phyloP scores from a whole-genome alignment of 208 protist species.

The Leptomonas seymouri region DNA sequence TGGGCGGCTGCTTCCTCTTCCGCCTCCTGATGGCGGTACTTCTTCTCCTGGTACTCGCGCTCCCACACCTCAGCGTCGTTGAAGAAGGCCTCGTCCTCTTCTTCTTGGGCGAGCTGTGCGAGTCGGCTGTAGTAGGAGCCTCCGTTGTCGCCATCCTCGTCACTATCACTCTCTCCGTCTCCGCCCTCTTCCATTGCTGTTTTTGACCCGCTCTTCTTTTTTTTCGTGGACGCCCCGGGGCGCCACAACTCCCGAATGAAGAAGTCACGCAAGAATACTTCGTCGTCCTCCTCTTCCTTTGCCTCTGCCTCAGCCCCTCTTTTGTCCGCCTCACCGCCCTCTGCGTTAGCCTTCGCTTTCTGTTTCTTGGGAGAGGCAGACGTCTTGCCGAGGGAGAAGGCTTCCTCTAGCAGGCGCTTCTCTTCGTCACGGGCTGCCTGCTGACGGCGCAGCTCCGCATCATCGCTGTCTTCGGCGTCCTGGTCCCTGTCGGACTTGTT shows the following conservation, averaged over 20 bases:
- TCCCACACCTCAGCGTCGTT: slow-evolving; percentile 86
- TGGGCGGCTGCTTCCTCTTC: slow-evolving; percentile 43
- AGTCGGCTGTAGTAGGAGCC: slow-evolving; percentile 49
- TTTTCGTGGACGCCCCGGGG: slow-evolving; percentile 17
- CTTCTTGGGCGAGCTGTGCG: slow-evolving; percentile 70
- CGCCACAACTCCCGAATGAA: slow-evolving; percentile 82
- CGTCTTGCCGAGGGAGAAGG: slow-evolving; percentile 23
- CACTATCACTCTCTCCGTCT: slow-evolving; percentile 28
- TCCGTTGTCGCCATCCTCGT: slow-evolving; percentile 32
- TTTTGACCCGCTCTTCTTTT: slow-evolving; percentile 1
- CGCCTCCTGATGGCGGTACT: slow-evolving; percentile 87
- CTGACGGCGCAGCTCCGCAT: slow-evolving; percentile 4
- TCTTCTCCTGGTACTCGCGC: slow-evolving; percentile 81
- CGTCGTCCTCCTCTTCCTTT: slow-evolving; percentile 26
- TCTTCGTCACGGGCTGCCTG: slow-evolving; percentile 20
- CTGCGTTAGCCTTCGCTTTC: slow-evolving; percentile 2
- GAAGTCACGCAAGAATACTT: slow-evolving; percentile 70
- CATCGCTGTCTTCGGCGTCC: slow-evolving; percentile 20
- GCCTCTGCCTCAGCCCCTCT: not conserved
- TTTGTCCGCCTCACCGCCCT: not conserved
- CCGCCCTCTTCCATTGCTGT: slow-evolving; percentile 13
- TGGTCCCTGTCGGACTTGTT: slow-evolving; percentile 8
- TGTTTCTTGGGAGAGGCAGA: slow-evolving; percentile 3
- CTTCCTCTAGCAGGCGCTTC: slow-evolving; percentile 29
- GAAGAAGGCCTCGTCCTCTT: slow-evolving; percentile 87